Base-by-base conservation (phyloP, 2,329 filamentous ascomycete genomes). In the Fusarium solani-melongenae region DNA sequence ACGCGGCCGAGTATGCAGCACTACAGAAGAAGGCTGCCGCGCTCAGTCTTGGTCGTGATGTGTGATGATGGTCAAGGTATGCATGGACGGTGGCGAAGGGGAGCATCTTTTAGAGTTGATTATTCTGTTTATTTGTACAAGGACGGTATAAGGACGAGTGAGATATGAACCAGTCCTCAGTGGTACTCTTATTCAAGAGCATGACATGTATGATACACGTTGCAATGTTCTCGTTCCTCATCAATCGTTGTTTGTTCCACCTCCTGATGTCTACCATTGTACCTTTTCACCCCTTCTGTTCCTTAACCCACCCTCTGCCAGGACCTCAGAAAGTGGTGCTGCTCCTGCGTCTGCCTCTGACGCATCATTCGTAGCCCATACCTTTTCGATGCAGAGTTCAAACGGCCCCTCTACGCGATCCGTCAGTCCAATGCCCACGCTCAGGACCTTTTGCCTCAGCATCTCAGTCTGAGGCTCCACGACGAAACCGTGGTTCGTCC, bases 381-480 rank as follows among this genome's bases (percentile, higher is more conserved):
- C 91, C 69, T 91, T 90, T 79, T 95, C 93, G 62, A 99, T 92
- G 70, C 91, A 92, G 41, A 99, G 86, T 82, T 97, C 93, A 83
- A 96, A 99, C 1, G 94, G 93, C 0, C 96, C 96, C 8, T 94
- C 93, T 39, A 97, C 89, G 17, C 96, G 89, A 82, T 99, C 96
- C 62, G 95, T 98, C 79, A 98, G 83, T 6, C 95, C 94, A 66
- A 98, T 91, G 1, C 96, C 96, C 22, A 99, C 86, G 31, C 92
- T 97, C 79, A 91, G 89, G 33, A 99, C 92, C 82, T 94, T 95
- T 78, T 97, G 93, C 71, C 93, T 90, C 81, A 98, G 84, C 83
- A 99, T 92, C 81, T 97, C 95, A 14, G 92, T 92, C 86, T 98
- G 96, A 34, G 96, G 96, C 84, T 98, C 95, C 6, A 98, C 92